These are phyloP conservation scores for Austropuccinia psidii DNA, from an alignment of 1,284 basidiomycete genomes.

Conservation along the genomic window DNA sequence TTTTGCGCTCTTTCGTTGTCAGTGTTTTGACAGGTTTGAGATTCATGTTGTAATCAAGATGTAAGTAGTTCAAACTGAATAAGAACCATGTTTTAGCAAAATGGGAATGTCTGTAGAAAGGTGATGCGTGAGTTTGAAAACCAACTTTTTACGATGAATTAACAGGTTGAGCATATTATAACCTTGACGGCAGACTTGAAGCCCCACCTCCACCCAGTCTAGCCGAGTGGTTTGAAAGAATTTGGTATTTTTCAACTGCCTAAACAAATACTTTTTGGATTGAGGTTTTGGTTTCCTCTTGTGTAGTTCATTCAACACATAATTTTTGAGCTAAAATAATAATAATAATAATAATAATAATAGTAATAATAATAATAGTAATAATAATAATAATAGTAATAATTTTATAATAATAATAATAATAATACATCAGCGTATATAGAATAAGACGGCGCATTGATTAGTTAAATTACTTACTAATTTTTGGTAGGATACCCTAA, in stretches of 20 bases:
- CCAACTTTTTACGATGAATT: constrained; percentile 78
- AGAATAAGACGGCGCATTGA: not conserved
- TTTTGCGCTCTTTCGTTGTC: constrained; percentile 99
- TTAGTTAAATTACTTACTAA: constrained; percentile 50
- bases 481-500: constrained; percentile 98
- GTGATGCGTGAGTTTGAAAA: not conserved
- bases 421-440: not conserved
- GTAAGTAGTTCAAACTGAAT: constrained; percentile 81
- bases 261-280: constrained; percentile 94
- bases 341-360: not conserved
- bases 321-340: constrained; percentile 64
- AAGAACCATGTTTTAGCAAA: not conserved
- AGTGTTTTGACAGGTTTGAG: constrained; percentile 89
- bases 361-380: not conserved
- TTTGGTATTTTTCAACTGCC: constrained; percentile 93
- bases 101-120: not conserved
- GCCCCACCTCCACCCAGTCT: constrained; percentile 98
- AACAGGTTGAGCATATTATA: constrained; percentile 99
- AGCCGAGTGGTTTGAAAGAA: constrained; percentile 98
- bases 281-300: constrained; percentile 85
- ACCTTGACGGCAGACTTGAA: constrained; percentile 96
- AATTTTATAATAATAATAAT: not conserved
- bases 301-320: constrained; percentile 87
- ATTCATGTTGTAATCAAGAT: constrained; percentile 60
- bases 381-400: not conserved